Evolutionary conservation across 2,329 filamentous ascomycete genomes (phyloP).

Genomic region (Sporothrix humicola): DNA sequence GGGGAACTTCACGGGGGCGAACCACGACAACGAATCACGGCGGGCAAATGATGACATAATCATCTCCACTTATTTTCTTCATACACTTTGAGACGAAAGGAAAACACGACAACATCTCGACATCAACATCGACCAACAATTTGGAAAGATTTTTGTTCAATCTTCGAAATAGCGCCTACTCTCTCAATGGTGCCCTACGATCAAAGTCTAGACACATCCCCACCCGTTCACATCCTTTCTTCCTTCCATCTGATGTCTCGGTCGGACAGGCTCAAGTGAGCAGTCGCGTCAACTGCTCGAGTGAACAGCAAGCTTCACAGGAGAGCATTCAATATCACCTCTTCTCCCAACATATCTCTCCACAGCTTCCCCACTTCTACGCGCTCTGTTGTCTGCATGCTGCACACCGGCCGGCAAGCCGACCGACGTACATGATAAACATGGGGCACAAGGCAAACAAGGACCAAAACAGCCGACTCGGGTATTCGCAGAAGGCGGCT

Average conservation of each 20-base stretch:
- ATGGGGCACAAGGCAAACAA: neutral
- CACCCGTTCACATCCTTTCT: too few relatives aligned
- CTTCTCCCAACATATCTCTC: neutral
- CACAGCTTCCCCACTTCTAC: neutral
- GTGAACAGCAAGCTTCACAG: too few relatives aligned
- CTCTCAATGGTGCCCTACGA: neutral
- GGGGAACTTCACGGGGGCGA: neutral
- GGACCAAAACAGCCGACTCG: constrained; percentile 38
- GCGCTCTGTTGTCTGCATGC: neutral
- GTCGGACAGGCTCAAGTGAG: neutral
- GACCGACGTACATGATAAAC: neutral
- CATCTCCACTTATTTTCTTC: neutral
- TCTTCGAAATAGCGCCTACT: neutral
- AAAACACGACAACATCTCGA: constrained; percentile 12
- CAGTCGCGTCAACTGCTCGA: neutral
- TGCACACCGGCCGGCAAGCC: neutral
- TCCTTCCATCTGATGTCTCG: too few relatives aligned
- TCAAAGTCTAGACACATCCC: too few relatives aligned
- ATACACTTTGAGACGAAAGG: neutral
- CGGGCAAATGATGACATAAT: too few relatives aligned
- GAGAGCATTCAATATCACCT: too few relatives aligned
- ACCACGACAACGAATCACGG: neutral
- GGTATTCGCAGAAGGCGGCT: constrained; percentile 37
- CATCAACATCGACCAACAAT: neutral
- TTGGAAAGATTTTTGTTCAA: neutral